Conservation (phyloP, 352 stramenopile species). For the Globisporangium takayamanum region DNA sequence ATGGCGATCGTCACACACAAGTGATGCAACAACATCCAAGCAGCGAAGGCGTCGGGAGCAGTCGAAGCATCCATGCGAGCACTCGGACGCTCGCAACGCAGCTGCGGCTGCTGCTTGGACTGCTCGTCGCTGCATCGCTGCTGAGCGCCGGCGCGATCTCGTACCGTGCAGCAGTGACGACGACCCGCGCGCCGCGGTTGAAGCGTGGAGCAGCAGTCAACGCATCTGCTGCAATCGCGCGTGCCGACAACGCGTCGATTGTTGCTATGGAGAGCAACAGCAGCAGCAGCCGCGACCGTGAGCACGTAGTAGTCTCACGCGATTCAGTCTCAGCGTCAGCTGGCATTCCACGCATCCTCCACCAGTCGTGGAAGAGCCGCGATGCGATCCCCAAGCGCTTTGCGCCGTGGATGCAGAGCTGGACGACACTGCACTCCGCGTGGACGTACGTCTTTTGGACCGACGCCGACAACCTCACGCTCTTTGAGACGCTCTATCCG, state of each 20-base stretch:
- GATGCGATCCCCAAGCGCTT: slow-evolving; percentile 36
- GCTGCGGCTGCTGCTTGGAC: slow-evolving; percentile 1
- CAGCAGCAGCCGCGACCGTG: not conserved
- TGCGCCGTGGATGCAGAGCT: slow-evolving; percentile 51
- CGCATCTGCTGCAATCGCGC: not conserved
- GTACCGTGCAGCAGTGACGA: slow-evolving; percentile 1
- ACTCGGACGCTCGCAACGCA: not conserved
- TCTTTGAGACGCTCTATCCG: slow-evolving; percentile 44
- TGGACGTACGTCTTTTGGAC: slow-evolving; percentile 62
- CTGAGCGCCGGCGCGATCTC: slow-evolving; percentile 7
- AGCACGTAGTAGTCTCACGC: no score
- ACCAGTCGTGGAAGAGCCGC: slow-evolving; percentile 49
- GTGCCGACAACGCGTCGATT: not conserved
- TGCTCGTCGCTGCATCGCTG: slow-evolving; percentile 6
- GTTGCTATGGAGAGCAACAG: not conserved
- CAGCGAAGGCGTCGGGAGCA: no score
- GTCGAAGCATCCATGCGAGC: no score
- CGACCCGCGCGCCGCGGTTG: not conserved
- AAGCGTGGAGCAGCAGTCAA: not conserved
- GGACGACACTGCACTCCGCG: slow-evolving; percentile 25
- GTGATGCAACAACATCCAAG: no score
- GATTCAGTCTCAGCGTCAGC: not conserved
- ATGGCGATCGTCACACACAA: no score
- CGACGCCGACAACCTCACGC: slow-evolving; percentile 39
- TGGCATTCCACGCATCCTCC: slow-evolving; percentile 39